Base-by-base conservation (phyloP, 805 yeast species). In the Jamesozyma lodderae region DNA sequence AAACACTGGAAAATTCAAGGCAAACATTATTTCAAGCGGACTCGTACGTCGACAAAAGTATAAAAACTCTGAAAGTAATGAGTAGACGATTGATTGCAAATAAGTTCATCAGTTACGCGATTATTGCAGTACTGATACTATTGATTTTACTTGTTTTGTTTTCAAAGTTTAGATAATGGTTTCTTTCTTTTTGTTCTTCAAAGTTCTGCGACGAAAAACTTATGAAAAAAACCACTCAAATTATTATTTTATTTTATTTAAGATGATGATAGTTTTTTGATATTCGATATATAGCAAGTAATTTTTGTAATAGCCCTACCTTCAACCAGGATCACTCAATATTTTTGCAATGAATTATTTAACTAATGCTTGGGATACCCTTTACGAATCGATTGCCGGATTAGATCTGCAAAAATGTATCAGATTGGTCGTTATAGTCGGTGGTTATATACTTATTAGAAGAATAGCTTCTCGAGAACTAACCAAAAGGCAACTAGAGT, bases 51-150 rank as follows among this genome's bases (percentile, higher is more conserved):
- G 97, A 92, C 62, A 79, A 82, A 55, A 79, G 92, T 40, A 73
- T 92, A 40, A 75, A 82, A 41, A 92, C 97, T 1, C 67, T 92
- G 52, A 78, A 86, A 51, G 72, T 84, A 15, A 92, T 92, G 98
- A 81, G 95, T 19, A 73, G 97, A 61, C 68, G 97, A 52, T 70
- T 88, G 69, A 86, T 94, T 9, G 90, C 96, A 5, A 90, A 90
- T 62, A 81, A 86, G 60, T 70, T 88, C 48, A 81, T 90, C 45
- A 84, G 94, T 41, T 84, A 86, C 52, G 94, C 94, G 9, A 90
- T 90, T 41, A 90, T 90, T 39, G 95, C 83, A 6, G 88, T 90
- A 15, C 70, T 90, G 53, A 77, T 90, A 6, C 53, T 90, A 38
- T 69, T 90, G 52, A 90, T 90, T 34, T 64, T 90, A 45, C 67